Conservation (phyloP, 2,329 filamentous ascomycete genomes). For the Neonectria neomacrospora region DNA sequence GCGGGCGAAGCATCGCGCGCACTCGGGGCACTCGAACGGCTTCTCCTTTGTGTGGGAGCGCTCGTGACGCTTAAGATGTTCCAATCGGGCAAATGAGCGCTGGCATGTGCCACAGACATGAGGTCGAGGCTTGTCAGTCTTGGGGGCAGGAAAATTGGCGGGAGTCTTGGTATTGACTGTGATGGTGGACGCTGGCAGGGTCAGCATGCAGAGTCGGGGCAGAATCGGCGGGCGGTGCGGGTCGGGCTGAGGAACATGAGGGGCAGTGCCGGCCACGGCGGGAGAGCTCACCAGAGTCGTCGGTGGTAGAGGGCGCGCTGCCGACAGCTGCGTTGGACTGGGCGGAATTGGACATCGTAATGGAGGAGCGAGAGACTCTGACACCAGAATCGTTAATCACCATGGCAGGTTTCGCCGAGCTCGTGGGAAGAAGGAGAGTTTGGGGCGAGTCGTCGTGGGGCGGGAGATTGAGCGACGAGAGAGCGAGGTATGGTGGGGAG, state of each 20-base stretch:
- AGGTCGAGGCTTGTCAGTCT: slow-evolving; percentile 96
- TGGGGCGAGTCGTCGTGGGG: slow-evolving; percentile 41
- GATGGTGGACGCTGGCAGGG: slow-evolving; percentile 58
- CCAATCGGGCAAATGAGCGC: slow-evolving; percentile 91
- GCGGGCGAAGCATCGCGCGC: slow-evolving; percentile 91
- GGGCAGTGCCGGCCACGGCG: slow-evolving; percentile 46
- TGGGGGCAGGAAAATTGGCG: slow-evolving; percentile 78
- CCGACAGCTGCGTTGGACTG: slow-evolving; percentile 45
- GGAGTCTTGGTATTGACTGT: slow-evolving; percentile 61
- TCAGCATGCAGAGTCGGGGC: slow-evolving; percentile 45
- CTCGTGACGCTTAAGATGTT: slow-evolving; percentile 97
- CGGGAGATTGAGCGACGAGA: slow-evolving; percentile 38
- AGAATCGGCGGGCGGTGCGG: slow-evolving; percentile 35
- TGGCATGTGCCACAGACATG: slow-evolving; percentile 93
- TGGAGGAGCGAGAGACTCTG: slow-evolving; percentile 51
- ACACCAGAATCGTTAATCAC: slow-evolving; percentile 54
- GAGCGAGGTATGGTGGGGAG: slow-evolving; percentile 40
- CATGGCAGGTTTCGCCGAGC: slow-evolving; percentile 46
- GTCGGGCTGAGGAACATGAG: slow-evolving; percentile 47
- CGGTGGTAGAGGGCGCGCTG: slow-evolving; percentile 45
- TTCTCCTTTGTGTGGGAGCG: slow-evolving; percentile 99
- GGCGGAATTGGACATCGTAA: slow-evolving; percentile 52
- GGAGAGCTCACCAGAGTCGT: slow-evolving; percentile 56
- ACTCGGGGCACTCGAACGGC: slow-evolving; percentile 97
- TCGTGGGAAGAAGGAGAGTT: slow-evolving; percentile 18